Evolutionary conservation across 495 filamentous ascomycete species (phyloP), one percentile per base, ranked within the genome.

Genomic region (Hyaloscypha bicolor): DNA sequence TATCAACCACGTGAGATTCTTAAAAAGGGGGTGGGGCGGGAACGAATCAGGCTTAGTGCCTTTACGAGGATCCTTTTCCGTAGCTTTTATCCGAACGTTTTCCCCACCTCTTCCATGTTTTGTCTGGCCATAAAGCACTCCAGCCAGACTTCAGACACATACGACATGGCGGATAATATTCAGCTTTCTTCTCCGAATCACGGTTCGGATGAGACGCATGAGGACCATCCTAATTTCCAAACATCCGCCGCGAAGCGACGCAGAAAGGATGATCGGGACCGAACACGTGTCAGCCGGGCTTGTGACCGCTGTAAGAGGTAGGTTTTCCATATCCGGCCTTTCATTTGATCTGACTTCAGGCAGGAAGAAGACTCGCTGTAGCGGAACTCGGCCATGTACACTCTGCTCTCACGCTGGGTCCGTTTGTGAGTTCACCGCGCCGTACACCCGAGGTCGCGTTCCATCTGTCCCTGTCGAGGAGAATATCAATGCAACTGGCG

Each of bases 271-370:
- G 61, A 64, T 14, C 62, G 57, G 37, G 71, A 73, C 29, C 53
- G 70, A 16, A 68, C 65, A n/a, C 69, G 75, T 45, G 76, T 76
- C 16, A 74, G 67, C 39, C 71, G 76, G 11, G 76, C 76, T 25
- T 78, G 76, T 65, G 76, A 78, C 55, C 65, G 75, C 16, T 78
- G 76, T 60, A 78, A 78, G 62, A 74, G 67, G 76, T 76, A 21
- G 42, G 60, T 51, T 19, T 3, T 22, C 29, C 55, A 31, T 30
- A 16, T 12, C 35, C 8, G 35, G 9, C 8, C 30, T 60, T 19
- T 14, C 31, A 37, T 48, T 25, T 48, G 32, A 9, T 12, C 37
- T 32, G 29, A 63, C 55, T 16, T 14, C 14, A 52, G 14, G 11
- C 22, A 64, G 55, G 45, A 67, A 62, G 59, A 70, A 70, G n/a